phyloP scores from a whole-genome alignment of 768 basidiomycete genomes.

The Saitozyma sp. region DNA sequence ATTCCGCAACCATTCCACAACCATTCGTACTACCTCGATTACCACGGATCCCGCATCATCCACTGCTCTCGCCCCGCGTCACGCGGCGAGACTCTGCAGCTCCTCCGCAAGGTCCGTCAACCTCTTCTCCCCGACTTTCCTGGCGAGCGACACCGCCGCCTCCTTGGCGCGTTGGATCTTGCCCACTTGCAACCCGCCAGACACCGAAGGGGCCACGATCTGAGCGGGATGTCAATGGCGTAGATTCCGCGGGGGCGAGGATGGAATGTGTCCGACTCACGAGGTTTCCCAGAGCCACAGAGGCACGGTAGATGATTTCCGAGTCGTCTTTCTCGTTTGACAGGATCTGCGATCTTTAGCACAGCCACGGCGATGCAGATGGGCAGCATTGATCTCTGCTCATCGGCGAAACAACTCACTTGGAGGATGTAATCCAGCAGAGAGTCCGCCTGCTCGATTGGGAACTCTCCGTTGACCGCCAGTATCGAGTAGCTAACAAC shows the following conservation, averaged over 20 bases:
- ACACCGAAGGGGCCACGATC: slow-evolving; percentile 30
- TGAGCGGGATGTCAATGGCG: slow-evolving; percentile 6
- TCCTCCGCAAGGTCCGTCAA: slow-evolving; percentile 43
- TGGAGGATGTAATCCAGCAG: slow-evolving; percentile 36
- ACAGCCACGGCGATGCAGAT: background rate
- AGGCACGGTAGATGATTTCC: slow-evolving; percentile 45
- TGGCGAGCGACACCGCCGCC: slow-evolving; percentile 24
- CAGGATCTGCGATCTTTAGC: slow-evolving; percentile 35
- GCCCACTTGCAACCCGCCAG: slow-evolving; percentile 40
- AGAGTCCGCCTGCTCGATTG: slow-evolving; percentile 14
- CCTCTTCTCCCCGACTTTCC: slow-evolving; percentile 39
- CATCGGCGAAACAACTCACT: slow-evolving; percentile 18
- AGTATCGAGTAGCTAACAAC: slow-evolving; percentile 46
- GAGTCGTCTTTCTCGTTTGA: slow-evolving; percentile 44
- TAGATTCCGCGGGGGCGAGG: background rate
- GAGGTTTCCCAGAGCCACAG: slow-evolving; percentile 49
- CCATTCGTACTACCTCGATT: background rate
- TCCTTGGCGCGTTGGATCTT: slow-evolving; percentile 31
- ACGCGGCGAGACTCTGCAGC: slow-evolving; percentile 30
- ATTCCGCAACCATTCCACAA: background rate
- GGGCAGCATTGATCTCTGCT: background rate
- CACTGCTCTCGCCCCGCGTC: background rate
- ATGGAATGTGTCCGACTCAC: slow-evolving; percentile 20
- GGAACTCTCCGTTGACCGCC: slow-evolving; percentile 29
- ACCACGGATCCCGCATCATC: background rate